Evolutionary conservation across 2,329 filamentous ascomycete species (phyloP), one percentile per base, ranked within the genome.

Genomic region (Chaetomium globosum): DNA sequence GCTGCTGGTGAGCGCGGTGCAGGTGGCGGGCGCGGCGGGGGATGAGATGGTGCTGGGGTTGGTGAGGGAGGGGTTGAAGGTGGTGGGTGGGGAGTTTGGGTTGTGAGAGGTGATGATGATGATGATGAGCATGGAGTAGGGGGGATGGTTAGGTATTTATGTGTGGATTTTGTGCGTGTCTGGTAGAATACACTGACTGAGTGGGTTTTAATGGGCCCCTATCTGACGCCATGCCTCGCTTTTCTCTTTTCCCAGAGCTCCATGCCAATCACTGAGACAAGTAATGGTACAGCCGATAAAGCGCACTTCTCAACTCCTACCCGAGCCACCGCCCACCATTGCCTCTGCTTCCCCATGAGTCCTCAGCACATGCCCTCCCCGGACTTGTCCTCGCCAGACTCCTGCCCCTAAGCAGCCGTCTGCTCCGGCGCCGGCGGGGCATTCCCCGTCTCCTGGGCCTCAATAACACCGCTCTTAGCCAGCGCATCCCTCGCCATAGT

Each of bases 1-100:
- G 8, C 79, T 98, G 58, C 75, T 96, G 58, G 83, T 89, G 21
- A 83, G 84, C 69, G 89, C 88, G 2, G 78, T 87, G 3, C 80
- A 81, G 68, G 84, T 84, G 59, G 86, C 87, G 31, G 84, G 80
- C 0, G 77, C 78, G 7, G 76, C 81, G 7, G 85, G 85, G 3
- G 89, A 93, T 73, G 82, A 81, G 48, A 82, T 85, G 72, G 82
- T 91, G 6, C 74, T 86, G 67, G 77, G 77, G 48, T 78, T 88
- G 67, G 75, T 91, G 10, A 81, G 83, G 10, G 82, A 83, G 71
- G 86, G 87, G 13, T 75, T 92, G 67, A 83, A 87, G 59, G 84
- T 85, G 33, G 83, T 91, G 30, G 87, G 88, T 0, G 78, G 77
- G 31, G 86, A 89, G 74, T 86, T 69, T 80, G 82, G n/a, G 66